Base-by-base conservation (phyloP, 352 stramenopile genomes). In the Globisporangium uncinulatum region DNA sequence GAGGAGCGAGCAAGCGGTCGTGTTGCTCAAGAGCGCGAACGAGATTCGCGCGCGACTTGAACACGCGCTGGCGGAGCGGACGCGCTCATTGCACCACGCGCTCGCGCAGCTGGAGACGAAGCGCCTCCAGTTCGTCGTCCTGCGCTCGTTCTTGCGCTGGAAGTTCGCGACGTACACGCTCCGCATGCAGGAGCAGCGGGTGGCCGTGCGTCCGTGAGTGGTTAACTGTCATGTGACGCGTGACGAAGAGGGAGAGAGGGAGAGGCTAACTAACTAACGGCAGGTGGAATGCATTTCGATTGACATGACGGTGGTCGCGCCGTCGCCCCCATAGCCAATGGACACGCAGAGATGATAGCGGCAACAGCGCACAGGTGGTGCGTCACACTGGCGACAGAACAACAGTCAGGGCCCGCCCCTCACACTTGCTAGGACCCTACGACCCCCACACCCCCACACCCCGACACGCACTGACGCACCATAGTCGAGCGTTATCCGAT, bases 401-500 rank as follows among this genome's bases (percentile, higher is more conserved):
- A 29, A 29, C 24, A 29, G 24, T 29, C 24, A 29, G 24, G 4
- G 2, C 24, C 24, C 24, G 34, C 34, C 6, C 34, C 34, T 39
- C 32, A 39, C 34, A 39, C 34, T 39, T 4, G 24, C 24, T 29
- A 29, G 24, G 4, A 29, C 24, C 24, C 24, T 1, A 29, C 24
- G 24, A 29, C 24, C 4, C 34, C 10, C 34, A 39, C 34, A 47
- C 17, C 4, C 13, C 7, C 31, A 6, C 31, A 29, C 21, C n/a
- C 17, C 20, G 41, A 17, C 19, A 11, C 8, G 19, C 44, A 32
- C 36, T 10, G 36, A 69, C 72, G 65, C 61, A 85, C 78, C 78
- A 36, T 79, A 80, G 61, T 85, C 75, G 56, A 76, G 63, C 14
- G 69, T 77, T 37, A 88, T 86, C 42, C 79, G 75, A 46, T 86